Base-by-base conservation (phyloP, 192 early-diverging fungal species). In the Coemansia sp. region DNA sequence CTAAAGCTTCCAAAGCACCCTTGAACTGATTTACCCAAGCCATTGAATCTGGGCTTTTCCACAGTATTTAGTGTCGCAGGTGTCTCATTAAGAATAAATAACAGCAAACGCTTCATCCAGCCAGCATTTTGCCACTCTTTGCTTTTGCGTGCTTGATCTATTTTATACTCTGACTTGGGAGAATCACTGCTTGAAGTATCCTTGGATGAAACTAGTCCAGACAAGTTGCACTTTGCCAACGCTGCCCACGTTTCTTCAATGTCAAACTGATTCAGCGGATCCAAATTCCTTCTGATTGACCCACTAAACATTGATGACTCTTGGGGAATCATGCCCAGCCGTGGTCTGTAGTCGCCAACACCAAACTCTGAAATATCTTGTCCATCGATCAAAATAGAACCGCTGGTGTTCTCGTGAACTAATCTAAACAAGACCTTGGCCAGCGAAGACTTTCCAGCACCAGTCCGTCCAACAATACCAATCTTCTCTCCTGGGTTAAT, bases 371-470 rank as follows among this genome's bases (percentile, higher is more conserved):
- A 83, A 27, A 92, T 87, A 66, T 95, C 91, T n/a, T 94, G 55
- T 13, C 89, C 90, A 72, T 97, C 95, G 58, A 97, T 92, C 36
- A 85, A 64, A 55, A 96, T 93, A 3, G 79, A 73, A 1, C 81
- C 81, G 1, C 36, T 58, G 0, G 79, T 67, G 1, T 86, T 87
- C 57, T 90, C 88, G 12, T 89, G 85, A 67, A 91, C 79, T 41
- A 91, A 81, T 8, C 86, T 85, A 70, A 91, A 90, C 38, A 91
- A 69, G 5, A 85, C 80, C 44, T 83, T 79, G 2, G 83, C 79
- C 33, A 90, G 66, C 5, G 89, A 85, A 4, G 89, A 88, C 62
- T 91, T 91, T 1, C 90, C 90, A 8, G 88, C 88, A 13, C 90
- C 88, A 12, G 86, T 87, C 22, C 82, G 69, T 1, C 85, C 85